These are phyloP conservation scores for Diplodia corticola DNA, from an alignment of 2,329 filamentous ascomycete species.

Conservation along the genomic window DNA sequence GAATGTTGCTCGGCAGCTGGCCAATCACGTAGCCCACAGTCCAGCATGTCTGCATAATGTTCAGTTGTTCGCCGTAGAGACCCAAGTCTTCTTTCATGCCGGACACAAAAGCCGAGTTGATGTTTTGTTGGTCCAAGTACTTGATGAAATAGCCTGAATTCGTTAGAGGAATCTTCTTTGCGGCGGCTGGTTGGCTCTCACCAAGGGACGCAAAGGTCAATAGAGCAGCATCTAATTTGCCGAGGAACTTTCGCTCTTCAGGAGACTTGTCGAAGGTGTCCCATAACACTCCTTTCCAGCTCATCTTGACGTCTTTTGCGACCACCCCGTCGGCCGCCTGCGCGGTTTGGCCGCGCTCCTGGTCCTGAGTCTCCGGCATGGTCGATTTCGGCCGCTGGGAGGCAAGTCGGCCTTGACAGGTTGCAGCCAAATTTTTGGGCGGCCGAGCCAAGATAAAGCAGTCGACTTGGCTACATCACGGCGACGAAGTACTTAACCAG, in stretches of 20 bases:
- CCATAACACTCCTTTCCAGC: constrained; percentile 25
- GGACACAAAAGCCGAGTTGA: constrained; percentile 37
- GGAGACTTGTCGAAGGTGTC: constrained; percentile 28
- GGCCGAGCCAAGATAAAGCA: constrained; percentile 4
- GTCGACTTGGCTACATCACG: neutral
- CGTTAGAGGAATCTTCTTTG: neutral
- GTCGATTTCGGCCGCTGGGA: too few species aligned
- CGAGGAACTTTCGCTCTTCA: constrained; percentile 31
- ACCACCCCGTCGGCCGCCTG: constrained; percentile 7
- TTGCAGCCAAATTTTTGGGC: neutral
- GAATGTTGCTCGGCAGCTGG: constrained; percentile 53
- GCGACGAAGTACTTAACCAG: neutral
- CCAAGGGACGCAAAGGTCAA: constrained; percentile 50
- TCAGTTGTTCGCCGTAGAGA: constrained; percentile 57
- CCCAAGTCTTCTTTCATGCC: constrained; percentile 54
- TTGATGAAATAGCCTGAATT: constrained; percentile 53
- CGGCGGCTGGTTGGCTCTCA: constrained; percentile 27
- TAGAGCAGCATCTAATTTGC: constrained; percentile 40
- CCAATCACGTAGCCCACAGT: constrained; percentile 62
- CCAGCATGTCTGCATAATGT: constrained; percentile 58
- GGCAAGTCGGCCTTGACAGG: neutral
- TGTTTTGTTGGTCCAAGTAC: constrained; percentile 49
- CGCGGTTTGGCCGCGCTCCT: neutral
- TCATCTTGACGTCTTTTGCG: neutral
- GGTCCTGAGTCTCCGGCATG: constrained; percentile 6